A percentile compares a stretch with the other conserved stretches of the same genome.
Conservation (phyloP, 352 stramenopile species). For the Globisporangium nodosum region DNA sequence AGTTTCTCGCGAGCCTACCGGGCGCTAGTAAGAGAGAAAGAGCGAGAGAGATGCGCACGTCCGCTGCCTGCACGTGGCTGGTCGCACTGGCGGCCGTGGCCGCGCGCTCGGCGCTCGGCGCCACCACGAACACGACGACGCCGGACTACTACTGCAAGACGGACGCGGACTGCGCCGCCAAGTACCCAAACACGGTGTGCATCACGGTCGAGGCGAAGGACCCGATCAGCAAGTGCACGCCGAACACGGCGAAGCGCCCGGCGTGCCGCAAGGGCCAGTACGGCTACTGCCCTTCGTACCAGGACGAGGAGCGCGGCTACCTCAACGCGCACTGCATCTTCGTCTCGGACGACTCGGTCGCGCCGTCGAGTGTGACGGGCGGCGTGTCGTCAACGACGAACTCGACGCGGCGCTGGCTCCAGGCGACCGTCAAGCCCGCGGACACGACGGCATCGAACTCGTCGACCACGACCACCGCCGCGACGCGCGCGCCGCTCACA, state of each 20-base stretch:
- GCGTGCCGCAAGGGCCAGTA: slow-evolving; percentile 59
- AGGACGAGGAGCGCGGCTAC: slow-evolving; percentile 60
- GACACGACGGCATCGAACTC: slow-evolving; percentile 4
- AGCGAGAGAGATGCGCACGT: slow-evolving; percentile 3
- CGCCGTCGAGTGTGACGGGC: slow-evolving; percentile 10
- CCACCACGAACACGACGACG: slow-evolving; percentile 4
- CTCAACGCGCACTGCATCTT: slow-evolving; percentile 85
- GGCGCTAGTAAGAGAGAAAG: neutral
- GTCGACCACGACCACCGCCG: slow-evolving; percentile 3
- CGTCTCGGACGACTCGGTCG: slow-evolving; percentile 47
- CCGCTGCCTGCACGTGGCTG: slow-evolving; percentile 9
- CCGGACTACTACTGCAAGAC: slow-evolving; percentile 53
- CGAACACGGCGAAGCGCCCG: slow-evolving; percentile 63
- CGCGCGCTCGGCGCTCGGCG: slow-evolving; percentile 5
- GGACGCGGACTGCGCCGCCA: slow-evolving; percentile 57
- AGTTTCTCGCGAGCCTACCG: neutral
- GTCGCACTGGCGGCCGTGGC: slow-evolving; percentile 10
- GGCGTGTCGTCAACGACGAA: slow-evolving; percentile 1
- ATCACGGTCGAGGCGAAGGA: slow-evolving; percentile 76
- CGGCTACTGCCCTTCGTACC: slow-evolving; percentile 78
- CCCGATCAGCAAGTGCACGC: slow-evolving; percentile 74
- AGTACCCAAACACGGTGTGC: slow-evolving; percentile 62
- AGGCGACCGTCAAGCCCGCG: slow-evolving; percentile 1
- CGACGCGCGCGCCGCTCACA: slow-evolving; percentile 3
- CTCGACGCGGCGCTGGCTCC: slow-evolving; percentile 2